phyloP scores from a whole-genome alignment of 164 flowering plant species.

The Annona cherimola region DNA sequence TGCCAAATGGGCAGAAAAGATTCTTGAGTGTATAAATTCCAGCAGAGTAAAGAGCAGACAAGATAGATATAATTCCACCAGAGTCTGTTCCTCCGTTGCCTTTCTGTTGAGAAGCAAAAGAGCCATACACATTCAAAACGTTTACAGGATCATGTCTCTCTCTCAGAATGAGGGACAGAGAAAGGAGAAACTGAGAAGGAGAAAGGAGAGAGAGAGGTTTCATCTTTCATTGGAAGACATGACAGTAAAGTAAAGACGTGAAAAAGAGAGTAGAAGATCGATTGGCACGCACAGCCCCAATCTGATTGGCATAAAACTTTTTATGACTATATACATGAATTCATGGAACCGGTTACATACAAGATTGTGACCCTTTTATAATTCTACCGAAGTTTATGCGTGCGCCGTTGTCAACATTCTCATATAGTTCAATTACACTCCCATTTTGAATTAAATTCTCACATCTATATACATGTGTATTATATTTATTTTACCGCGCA shows the following conservation, averaged over 20 bases:
- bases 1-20: conserved; percentile 9
- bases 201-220: conserved; percentile 1
- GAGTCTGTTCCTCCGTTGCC: conserved; percentile 22
- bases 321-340: neutral
- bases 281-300: neutral
- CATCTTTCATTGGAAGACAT: conserved; percentile 5
- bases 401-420: no score
- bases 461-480: no score
- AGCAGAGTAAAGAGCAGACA: conserved; percentile 23
- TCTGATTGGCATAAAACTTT: neutral
- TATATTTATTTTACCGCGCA: no score
- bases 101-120: conserved; percentile 22
- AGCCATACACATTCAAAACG: conserved; percentile 9
- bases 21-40: neutral
- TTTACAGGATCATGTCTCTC: conserved; percentile 19
- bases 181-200: neutral
- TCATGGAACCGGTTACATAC: no score
- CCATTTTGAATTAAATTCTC: no score
- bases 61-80: conserved; percentile 8
- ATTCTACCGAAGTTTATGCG: no score
- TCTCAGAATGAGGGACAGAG: neutral
- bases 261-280: neutral
- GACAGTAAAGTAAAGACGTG: neutral
- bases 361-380: no score
- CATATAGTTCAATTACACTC: no score